Evolutionary conservation across 2,329 filamentous ascomycete genomes (phyloP), one percentile per base, ranked within the genome.

Genomic region (Magnaporthiopsis incrustans): DNA sequence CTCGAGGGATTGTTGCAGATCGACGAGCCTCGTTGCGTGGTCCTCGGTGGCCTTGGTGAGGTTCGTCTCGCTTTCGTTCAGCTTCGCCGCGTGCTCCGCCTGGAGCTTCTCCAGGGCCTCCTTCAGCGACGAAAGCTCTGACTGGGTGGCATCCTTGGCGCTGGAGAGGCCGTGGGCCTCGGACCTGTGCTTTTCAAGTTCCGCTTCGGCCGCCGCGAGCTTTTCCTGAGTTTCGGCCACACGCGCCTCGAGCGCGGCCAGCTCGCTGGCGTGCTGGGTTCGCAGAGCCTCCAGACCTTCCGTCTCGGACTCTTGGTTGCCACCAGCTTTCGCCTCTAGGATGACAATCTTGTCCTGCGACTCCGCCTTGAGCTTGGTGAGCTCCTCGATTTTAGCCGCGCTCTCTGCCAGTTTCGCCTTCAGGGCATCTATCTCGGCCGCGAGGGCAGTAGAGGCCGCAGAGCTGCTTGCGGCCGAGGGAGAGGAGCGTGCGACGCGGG

Each of bases 331-430:
- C 59, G 77, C 74, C 68, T 78, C 76, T 26, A 88, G 77, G 67
- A 84, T 79, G 2, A 78, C 71, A 63, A 88, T 78, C 69, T 82
- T 86, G 62, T 80, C 81, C 70, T 86, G 77, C 0, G 83, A 85
- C 11, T 79, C 74, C 65, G 80, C 75, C 72, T 84, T 85, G 35
- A 88, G 78, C 15, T 81, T 74, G 63, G 82, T 79, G 44, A 88
- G 78, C 18, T 81, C 74, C 64, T 82, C 79, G 12, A 88, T 82
- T 70, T 86, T 82, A 8, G 79, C 73, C 69, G 88, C 84, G 67
- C 83, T 85, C 38, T 83, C 79, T 5, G 78, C 77, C 27, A 89
- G 77, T 73, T 87, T 86, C 10, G 77, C 73, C 76, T 85, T 88
- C 58, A 89, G 77, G 59, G 85, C 81, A 61, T 88, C 85, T 4